These are phyloP conservation scores for Ganoderma leucocontextum DNA, from an alignment of 1,284 basidiomycete species.

Conservation along the genomic window DNA sequence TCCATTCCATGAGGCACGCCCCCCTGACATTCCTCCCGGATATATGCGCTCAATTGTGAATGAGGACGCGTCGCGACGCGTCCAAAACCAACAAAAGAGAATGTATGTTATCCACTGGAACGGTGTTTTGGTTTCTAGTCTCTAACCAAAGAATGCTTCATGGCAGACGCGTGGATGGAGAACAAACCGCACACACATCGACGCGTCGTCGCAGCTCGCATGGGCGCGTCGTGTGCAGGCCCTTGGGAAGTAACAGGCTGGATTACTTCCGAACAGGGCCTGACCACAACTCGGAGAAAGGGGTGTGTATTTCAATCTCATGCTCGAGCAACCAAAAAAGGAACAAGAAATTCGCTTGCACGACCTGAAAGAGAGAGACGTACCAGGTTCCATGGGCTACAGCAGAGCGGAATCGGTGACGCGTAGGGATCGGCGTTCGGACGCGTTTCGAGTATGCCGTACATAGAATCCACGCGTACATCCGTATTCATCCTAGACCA, in stretches of 20 bases:
- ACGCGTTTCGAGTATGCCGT: conserved; percentile 3
- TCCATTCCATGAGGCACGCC: background rate
- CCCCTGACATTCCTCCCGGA: background rate
- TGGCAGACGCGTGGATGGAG: background rate
- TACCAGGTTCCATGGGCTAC: background rate
- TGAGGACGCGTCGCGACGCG: background rate
- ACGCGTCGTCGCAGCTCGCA: background rate
- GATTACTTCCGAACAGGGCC: too few species aligned
- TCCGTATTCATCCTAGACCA: background rate
- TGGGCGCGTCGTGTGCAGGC: background rate
- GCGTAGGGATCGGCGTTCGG: background rate
- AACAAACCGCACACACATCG: background rate
- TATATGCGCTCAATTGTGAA: background rate
- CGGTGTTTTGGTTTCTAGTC: background rate
- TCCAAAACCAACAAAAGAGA: background rate
- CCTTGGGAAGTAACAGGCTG: too few species aligned
- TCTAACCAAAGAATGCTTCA: background rate
- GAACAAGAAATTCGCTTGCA: background rate
- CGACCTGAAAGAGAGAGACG: background rate
- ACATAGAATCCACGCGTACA: background rate
- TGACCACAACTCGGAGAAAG: background rate
- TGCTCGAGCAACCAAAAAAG: background rate
- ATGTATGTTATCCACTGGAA: background rate
- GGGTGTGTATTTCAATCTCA: background rate
- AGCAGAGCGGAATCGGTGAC: background rate